Base-by-base conservation (phyloP, 2,329 filamentous ascomycete genomes). In the Lachnellula hyalina region DNA sequence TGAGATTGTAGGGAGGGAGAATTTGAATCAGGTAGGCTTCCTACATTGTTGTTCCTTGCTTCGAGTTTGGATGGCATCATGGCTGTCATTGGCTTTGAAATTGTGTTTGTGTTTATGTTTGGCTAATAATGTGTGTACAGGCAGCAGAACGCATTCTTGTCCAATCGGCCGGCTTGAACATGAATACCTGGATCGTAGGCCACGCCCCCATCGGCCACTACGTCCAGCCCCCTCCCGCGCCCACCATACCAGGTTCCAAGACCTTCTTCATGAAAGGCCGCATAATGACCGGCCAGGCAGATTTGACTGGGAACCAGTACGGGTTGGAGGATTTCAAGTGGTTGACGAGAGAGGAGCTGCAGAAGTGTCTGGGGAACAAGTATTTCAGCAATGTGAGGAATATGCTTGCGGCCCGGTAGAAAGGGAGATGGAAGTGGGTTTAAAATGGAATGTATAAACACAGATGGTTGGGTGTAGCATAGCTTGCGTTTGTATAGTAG, bases 181-280 rank as follows among this genome's bases (percentile, higher is more conserved):
- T 99, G 92, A 97, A 97, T 77, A 96, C 91, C 53, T 99, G 94
- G 92, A 83, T 97, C 64, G 89, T 99, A 50, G 93, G 91, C 57
- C 91, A 91, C 65, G 87, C 88, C 55, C 94, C 94, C 11, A 82
- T 96, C 55, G 93, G 92, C 25, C 88, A 96, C 74, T 75, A 88
- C 67, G 78, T 89, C 62, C 75, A 75, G 71, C 34, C 21, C 56
- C 2, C 65, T 78, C 46, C 67, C 71, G 55, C 64, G 70, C 62
- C 72, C 28, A 32, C 7, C 28, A 32, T 32, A 7, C 28, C 79
- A 54, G 90, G 89, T 52, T 82, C 87, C 67, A 96, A 96, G 80
- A 86, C 85, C 2, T 99, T 99, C 74, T 96, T 96, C 80, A 83
- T 97, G 78, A 97, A 97, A 79, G 89, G 85, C 49, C 84, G 94